Evolutionary conservation across 371 early-diverging fungal genomes (phyloP), one percentile per base, ranked within the genome.

Genomic region (Syncephalastrum racemosum): DNA sequence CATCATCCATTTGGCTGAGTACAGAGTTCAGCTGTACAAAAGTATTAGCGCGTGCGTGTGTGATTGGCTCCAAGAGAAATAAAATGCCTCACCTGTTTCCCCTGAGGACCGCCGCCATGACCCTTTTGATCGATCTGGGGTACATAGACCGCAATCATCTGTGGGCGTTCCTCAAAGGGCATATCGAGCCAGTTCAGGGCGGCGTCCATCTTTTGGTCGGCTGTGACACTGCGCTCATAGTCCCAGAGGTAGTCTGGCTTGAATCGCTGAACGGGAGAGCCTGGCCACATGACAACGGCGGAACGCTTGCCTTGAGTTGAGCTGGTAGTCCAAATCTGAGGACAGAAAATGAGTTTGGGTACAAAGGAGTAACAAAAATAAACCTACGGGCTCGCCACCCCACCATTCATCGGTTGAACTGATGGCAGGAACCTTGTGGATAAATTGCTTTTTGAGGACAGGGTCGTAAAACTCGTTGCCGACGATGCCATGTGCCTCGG

Each of bases 401-500:
- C 91, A 92, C 95, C 95, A 98, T 76, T 85, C 80, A n/a, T 71
- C 64, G 50, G 84, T 75, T 50, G 67, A 62, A 39, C 81, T 83
- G 42, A 71, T 64, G 12, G 77, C 64, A 0, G 82, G 65, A 52
- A 90, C 75, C 39, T 78, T 85, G 74, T 95, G 94, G 16, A 77
- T 77, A 71, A 96, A 97, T 1, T 85, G 80, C 36, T 85, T 88
- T 45, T 92, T 80, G 0, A 86, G 49, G 2, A 19, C 50, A 0
- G 92, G 86, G 64, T 95, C 97, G 60, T 83, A 91, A 63, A 97
- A 97, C 23, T 74, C 77, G 67, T 98, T 97, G 47, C 83, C 88
- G 0, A 98, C 91, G 53, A 98, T 96, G 7, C 97, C 98, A 63
- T 97, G 97, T 4, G 83, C 73, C 46, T 92, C 90, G 0, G 98